Conservation (phyloP, 106 monocot genomes). For the Dioscorea dumetorum region DNA sequence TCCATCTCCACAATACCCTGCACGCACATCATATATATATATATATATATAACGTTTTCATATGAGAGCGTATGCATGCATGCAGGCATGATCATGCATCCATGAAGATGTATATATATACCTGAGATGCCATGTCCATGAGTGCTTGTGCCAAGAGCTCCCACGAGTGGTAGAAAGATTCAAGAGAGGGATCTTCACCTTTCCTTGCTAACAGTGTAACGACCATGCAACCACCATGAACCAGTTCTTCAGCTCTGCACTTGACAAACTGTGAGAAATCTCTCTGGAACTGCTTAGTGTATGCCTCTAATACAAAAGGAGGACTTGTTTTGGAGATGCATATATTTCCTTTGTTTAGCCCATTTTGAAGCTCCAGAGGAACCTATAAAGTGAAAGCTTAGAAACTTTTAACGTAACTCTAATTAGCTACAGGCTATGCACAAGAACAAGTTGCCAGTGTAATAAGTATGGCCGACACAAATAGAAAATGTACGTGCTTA, state of each 20-base stretch:
- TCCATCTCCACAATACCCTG: not conserved
- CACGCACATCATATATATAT: not conserved
- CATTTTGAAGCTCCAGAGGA: slow-evolving; percentile 4
- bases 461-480: no score
- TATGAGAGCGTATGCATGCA: not conserved
- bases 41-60: not conserved
- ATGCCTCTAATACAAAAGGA: slow-evolving; percentile 4
- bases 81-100: no score
- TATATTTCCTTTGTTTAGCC: slow-evolving; percentile 16
- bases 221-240: slow-evolving; percentile 13
- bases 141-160: not conserved
- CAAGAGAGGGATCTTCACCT: not conserved
- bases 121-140: not conserved
- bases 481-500: no score
- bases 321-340: slow-evolving; percentile 17
- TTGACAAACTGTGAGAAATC: slow-evolving; percentile 24
- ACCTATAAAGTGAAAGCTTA: slow-evolving; percentile 4
- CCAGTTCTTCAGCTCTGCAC: slow-evolving; percentile 13
- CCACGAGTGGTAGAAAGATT: not conserved
- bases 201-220: slow-evolving; percentile 16
- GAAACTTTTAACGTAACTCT: no score
- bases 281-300: slow-evolving; percentile 9
- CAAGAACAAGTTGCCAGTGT: no score
- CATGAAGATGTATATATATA: not conserved
- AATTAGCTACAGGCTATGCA: no score